Percentiles rank a stretch among this genome's conserved stretches.
Evolutionary conservation across 805 yeast genomes (phyloP).

Genomic region (Saturnispora sekii): DNA sequence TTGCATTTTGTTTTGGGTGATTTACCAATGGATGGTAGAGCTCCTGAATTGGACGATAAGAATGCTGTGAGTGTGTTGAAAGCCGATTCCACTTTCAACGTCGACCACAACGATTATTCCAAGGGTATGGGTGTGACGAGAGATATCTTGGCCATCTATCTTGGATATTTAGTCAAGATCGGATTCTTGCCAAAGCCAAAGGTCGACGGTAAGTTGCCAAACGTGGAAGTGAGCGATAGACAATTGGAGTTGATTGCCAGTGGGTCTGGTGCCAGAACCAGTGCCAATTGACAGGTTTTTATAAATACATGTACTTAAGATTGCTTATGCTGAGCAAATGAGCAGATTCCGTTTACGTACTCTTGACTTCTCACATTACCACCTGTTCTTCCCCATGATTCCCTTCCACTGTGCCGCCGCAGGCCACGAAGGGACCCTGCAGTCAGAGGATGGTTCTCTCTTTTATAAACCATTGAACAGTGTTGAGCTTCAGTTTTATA

Average conservation of each 20-base stretch:
- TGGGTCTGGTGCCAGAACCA: slow-evolving; percentile 71
- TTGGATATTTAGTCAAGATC: slow-evolving; percentile 67
- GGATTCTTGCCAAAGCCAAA: slow-evolving; percentile 71
- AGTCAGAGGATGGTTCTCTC: slow-evolving; percentile 51
- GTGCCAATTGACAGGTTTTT: slow-evolving; percentile 31
- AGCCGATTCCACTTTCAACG: slow-evolving; percentile 43
- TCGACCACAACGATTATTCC: slow-evolving; percentile 49
- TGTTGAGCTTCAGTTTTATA: slow-evolving; percentile 73
- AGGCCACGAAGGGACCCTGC: slow-evolving; percentile 78
- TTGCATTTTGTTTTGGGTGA: slow-evolving; percentile 91
- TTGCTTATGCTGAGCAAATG: no score
- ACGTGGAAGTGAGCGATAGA: slow-evolving; percentile 42
- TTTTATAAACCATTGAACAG: slow-evolving; percentile 59
- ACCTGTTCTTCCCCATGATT: slow-evolving; percentile 12
- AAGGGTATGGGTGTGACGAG: slow-evolving; percentile 68
- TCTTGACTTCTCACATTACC: no score
- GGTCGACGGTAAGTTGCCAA: slow-evolving; percentile 43
- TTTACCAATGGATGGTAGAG: slow-evolving; percentile 82
- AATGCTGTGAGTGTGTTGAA: slow-evolving; percentile 68
- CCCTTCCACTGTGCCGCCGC: slow-evolving; percentile 67
- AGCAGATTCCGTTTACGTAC: no score
- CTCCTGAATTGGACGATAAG: slow-evolving; percentile 88
- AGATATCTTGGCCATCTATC: slow-evolving; percentile 61
- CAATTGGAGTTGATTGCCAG: slow-evolving; percentile 47
- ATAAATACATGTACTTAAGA: neutral